Percentiles rank a stretch among this genome's conserved stretches.
These are phyloP conservation scores for Crepidotus variabilis DNA, from an alignment of 768 basidiomycete species.

Conservation along the genomic window DNA sequence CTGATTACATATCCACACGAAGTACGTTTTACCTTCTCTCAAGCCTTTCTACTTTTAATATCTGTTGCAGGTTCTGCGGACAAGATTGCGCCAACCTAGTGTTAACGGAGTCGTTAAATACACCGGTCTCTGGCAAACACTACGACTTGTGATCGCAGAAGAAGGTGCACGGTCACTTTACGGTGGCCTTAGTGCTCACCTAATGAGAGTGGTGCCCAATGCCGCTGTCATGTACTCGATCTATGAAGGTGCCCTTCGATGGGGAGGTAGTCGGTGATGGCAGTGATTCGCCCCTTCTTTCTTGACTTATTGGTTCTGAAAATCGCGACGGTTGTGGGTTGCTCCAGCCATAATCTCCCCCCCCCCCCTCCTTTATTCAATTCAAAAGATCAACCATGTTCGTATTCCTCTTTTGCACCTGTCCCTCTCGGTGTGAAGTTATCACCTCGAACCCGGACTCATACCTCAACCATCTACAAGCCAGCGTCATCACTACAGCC, in stretches of 20 bases:
- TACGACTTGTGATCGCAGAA: constrained; percentile 81
- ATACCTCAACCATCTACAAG: not conserved
- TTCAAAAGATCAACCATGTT: not conserved
- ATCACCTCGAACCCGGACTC: no score
- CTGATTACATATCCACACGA: constrained; percentile 98
- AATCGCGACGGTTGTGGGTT: no score
- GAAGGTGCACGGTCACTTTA: constrained; percentile 87
- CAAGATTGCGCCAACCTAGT: constrained; percentile 85
- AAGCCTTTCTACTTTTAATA: constrained; percentile 3
- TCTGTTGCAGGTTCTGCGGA: constrained; percentile 72
- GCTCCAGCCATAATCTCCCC: no score
- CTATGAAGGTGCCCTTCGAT: constrained; percentile 80
- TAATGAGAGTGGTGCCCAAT: constrained; percentile 96
- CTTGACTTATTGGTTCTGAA: no score
- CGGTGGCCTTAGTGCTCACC: constrained; percentile 89
- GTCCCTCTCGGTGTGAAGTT: no score
- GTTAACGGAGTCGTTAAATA: constrained; percentile 80
- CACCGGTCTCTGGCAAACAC: constrained; percentile 79
- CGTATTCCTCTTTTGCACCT: no score
- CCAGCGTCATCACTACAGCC: not conserved
- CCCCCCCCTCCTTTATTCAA: no score
- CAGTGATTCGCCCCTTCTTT: not conserved
- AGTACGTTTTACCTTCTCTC: constrained; percentile 41
- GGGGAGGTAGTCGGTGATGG: constrained; percentile 28
- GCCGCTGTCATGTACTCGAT: constrained; percentile 97